Base-by-base conservation (phyloP, 495 filamentous ascomycete genomes). In the Daldinia decipiens region DNA sequence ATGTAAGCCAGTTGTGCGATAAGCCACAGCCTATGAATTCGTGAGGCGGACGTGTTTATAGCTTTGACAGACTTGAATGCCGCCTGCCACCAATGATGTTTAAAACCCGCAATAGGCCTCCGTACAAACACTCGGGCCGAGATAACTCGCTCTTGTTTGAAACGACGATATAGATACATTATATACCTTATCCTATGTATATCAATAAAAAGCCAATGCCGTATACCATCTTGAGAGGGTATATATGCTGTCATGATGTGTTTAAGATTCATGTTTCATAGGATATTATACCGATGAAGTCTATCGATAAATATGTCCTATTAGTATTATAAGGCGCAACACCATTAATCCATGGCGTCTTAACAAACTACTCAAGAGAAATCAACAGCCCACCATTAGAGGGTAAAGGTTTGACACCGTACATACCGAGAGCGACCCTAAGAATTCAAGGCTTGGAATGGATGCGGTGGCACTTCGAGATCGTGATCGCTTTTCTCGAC, bases 11-110 rank as follows among this genome's bases (percentile, higher is more conserved):
- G 64, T 47, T 45, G 57, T 45, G 45, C 32, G 45, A 27, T 53
- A 62, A 58, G 68, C 63, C 45, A 59, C 68, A 47, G 31, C 68
- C 63, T 67, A 63, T 67, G 55, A 67, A 45, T 71, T 45, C 27
- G 52, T 52, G 63, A 71, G 68, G 63, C 62, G 68, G 43, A n/a
- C 62, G n/a, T n/a, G 39, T 56, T 34, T 32, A 52, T 55, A 32
- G 24, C 52, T 61, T 72, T 38, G 40, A 67, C 59, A 50, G 53
- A 39, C 59, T 31, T 29, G 17, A 53, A 53, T 54, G 12, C 47
- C 43, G 43, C 19, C 19, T 3, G 24, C 45, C 17, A 58, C 31
- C 31, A 55, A 63, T 58, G 43, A 21, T 58, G 34, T 8, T 60
- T 24, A 27, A 19, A 38, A 29, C 31, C 63, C 62, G 62, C 58